Evolutionary conservation across 805 yeast species (phyloP).

Genomic region (Yarrowia porcina): DNA sequence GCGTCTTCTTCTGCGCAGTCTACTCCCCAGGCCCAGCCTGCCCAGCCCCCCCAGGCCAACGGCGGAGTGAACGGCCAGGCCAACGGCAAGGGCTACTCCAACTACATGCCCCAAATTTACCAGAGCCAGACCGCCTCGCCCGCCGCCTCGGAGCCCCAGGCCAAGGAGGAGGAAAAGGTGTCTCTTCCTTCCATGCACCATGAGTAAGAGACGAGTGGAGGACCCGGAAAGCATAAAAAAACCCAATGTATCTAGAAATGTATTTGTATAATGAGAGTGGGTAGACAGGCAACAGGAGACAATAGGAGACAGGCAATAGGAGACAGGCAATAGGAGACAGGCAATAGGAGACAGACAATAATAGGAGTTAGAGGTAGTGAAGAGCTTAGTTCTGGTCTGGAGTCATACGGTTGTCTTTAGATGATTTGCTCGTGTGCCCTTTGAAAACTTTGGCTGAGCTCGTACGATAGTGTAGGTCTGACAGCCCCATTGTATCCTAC

Average conservation of each 20-base stretch:
- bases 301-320: too few relatives aligned
- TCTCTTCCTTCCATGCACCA: constrained; percentile 24
- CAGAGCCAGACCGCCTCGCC: constrained; percentile 32
- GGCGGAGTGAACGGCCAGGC: constrained; percentile 26
- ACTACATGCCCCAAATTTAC: constrained; percentile 30
- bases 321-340: too few relatives aligned
- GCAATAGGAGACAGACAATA: too few relatives aligned
- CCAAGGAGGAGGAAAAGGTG: constrained; percentile 26
- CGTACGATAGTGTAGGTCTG: too few relatives aligned
- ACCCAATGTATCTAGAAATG: constrained; percentile 25
- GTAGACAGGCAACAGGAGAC: too few relatives aligned
- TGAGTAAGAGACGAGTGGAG: neutral
- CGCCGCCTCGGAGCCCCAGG: constrained; percentile 26
- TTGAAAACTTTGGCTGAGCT: too few relatives aligned
- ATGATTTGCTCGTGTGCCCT: too few relatives aligned
- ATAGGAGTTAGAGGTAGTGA: too few relatives aligned
- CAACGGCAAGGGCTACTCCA: constrained; percentile 28
- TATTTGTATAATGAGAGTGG: constrained; percentile 14
- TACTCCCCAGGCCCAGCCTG: constrained; percentile 23
- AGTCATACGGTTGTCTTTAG: too few relatives aligned
- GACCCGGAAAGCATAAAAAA: constrained; percentile 2
- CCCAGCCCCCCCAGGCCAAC: constrained; percentile 16
- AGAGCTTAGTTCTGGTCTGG: too few relatives aligned
- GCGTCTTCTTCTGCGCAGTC: constrained; percentile 24
- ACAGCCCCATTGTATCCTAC: too few relatives aligned